phyloP scores from a whole-genome alignment of 192 early-diverging fungal species.

The Rhizophagus sp. region DNA sequence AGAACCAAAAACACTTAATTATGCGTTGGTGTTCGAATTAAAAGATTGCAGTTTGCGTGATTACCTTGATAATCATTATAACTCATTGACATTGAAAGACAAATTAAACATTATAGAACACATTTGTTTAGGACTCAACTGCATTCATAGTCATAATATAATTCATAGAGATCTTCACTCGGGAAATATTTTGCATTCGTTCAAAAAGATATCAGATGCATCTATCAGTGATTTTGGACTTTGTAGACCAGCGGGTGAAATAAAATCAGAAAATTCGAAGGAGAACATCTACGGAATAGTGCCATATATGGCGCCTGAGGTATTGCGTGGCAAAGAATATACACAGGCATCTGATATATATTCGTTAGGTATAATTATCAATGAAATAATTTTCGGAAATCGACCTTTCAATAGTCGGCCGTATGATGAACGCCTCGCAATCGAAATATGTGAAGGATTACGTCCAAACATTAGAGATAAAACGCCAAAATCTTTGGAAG shows the following conservation, averaged over 20 bases:
- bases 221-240: not conserved
- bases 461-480: not conserved
- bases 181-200: no score
- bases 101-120: no score
- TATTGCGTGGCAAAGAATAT: constrained; percentile 32
- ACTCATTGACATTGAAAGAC: no score
- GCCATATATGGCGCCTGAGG: constrained; percentile 43
- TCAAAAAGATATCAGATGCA: not conserved
- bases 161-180: no score
- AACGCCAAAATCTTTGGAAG: not conserved
- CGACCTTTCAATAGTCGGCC: constrained; percentile 25
- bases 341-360: constrained; percentile 41
- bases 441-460: not conserved
- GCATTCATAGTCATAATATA: no score
- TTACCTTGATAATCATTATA: no score
- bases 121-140: no score
- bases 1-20: no score
- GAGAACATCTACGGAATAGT: constrained; percentile 30
- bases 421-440: not conserved
- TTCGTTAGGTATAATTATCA: constrained; percentile 43
- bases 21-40: no score
- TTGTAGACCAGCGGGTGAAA: not conserved
- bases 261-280: not conserved
- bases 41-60: no score
- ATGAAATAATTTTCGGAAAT: constrained; percentile 39